Evolutionary conservation across 495 filamentous ascomycete genomes (phyloP).

Genomic region (Sordaria brevicollis): DNA sequence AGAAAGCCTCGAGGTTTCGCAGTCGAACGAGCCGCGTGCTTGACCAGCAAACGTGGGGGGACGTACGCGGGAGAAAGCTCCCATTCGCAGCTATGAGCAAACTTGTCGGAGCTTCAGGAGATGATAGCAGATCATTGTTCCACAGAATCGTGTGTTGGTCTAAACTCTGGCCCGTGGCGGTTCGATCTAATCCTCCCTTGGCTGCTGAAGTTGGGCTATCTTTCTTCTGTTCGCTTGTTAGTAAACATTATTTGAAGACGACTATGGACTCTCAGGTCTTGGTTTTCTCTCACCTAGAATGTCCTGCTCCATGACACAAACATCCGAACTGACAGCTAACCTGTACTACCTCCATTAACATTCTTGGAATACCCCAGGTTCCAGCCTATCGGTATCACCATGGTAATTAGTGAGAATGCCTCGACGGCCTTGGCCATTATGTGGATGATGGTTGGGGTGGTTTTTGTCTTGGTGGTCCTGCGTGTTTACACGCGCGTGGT

Average conservation of each 20-base stretch:
- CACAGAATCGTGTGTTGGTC: not conserved
- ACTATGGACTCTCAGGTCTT: not conserved
- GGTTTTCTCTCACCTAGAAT: not conserved
- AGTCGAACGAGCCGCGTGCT: not conserved
- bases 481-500: slow-evolving; percentile 24
- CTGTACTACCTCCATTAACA: not conserved
- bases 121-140: not conserved
- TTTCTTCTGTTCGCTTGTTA: not conserved
- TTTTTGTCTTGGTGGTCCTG: slow-evolving; percentile 11
- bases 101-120: not conserved
- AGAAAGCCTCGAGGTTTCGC: not conserved
- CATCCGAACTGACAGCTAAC: not conserved
- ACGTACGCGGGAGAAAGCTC: not conserved
- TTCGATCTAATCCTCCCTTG: not conserved
- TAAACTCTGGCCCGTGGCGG: not conserved
- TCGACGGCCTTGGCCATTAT: slow-evolving; percentile 9
- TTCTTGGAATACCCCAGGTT: not conserved
- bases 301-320: not conserved
- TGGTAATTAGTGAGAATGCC: not conserved
- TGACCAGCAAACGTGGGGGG: not conserved
- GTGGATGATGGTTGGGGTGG: slow-evolving; percentile 14
- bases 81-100: not conserved
- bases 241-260: not conserved
- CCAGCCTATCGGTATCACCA: not conserved
- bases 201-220: not conserved